Base-by-base conservation (phyloP, 73 alveolate species). In the Paramecium sexaurelia region DNA sequence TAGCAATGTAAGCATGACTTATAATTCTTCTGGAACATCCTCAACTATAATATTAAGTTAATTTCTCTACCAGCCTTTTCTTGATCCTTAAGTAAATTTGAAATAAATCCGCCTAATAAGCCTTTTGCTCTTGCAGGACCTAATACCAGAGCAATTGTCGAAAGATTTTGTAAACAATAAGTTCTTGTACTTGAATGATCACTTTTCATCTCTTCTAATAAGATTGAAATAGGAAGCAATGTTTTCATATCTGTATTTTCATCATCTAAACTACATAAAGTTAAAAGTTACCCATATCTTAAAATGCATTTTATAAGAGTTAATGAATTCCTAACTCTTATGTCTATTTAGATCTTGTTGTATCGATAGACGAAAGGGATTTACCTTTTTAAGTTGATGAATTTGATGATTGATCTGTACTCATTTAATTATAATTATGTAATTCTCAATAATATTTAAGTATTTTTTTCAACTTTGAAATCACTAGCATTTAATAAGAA, bases 41-140 rank as follows among this genome's bases (percentile, higher is more conserved):
- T 73, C 87, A 9, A 73, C 87, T 73, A 73, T 33, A 73, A 35
- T 32, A 73, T 26, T 33, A 35, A 73, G 4, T 29, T 32, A 73
- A 35, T 32, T 15, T 73, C 4, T 37, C 6, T 13, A 73, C 87
- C 57, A 29, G 57, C 87, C 55, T 73, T 37, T 35, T 73, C 87
- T 73, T 73, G 35, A 73, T 73, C 87, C 27, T 73, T 73, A 73
- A 73, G 87, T 24, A 73, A 35, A 73, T 73, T 73, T 35, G 87
- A 73, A 32, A 73, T 73, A 73, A 73, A 73, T 73, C 87, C 87
- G 35, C 87, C 87, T n/a, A 71, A 9, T 20, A 73, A 35, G 20
- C 87, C 67, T 73, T 73, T 73, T 2, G 87, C 87, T 13, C 87
- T 73, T 35, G 55, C 55, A 27, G 87, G 87, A 29, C 40, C 87